Evolutionary conservation across 306 rosid species (phyloP).

Genomic region (Castanopsis chinensis): DNA sequence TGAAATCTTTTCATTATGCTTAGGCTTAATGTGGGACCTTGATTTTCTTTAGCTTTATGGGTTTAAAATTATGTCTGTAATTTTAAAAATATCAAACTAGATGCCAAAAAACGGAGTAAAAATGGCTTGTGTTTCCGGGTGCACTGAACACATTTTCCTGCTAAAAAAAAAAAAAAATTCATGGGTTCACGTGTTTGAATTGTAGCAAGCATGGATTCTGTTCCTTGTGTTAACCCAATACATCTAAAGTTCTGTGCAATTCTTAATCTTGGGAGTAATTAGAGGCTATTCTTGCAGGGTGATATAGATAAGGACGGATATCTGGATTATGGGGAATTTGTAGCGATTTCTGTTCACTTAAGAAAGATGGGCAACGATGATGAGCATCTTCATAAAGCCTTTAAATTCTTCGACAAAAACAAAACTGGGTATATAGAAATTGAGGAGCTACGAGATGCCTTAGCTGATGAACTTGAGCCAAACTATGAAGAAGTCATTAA

Average conservation of each 20-base stretch:
- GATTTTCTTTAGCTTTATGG: neutral
- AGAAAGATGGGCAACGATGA: conserved; percentile 73
- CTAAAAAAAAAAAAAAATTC: neutral
- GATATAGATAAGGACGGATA: conserved; percentile 82
- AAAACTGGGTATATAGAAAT: conserved; percentile 69
- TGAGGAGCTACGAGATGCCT: conserved; percentile 67
- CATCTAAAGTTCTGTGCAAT: neutral
- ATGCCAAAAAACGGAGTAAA: neutral
- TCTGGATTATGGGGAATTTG: conserved; percentile 84
- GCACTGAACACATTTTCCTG: neutral
- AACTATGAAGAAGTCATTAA: conserved; percentile 67
- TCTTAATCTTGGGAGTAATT: conserved; percentile 22
- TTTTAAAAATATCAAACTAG: conserved; percentile 4
- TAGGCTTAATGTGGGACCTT: neutral
- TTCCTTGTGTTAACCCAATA: neutral
- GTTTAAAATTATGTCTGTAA: neutral
- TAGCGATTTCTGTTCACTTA: conserved; percentile 85
- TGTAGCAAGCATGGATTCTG: neutral
- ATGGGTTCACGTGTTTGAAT: neutral
- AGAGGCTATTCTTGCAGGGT: conserved; percentile 61
- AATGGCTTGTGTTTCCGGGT: neutral
- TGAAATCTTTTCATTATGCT: conserved; percentile 2
- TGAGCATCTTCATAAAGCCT: conserved; percentile 82
- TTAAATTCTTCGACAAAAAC: conserved; percentile 78
- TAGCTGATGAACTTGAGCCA: conserved; percentile 58